A percentile compares a stretch with the other conserved stretches of the same genome.
phyloP scores from a whole-genome alignment of 768 basidiomycete species.

The Lactarius evosmus region DNA sequence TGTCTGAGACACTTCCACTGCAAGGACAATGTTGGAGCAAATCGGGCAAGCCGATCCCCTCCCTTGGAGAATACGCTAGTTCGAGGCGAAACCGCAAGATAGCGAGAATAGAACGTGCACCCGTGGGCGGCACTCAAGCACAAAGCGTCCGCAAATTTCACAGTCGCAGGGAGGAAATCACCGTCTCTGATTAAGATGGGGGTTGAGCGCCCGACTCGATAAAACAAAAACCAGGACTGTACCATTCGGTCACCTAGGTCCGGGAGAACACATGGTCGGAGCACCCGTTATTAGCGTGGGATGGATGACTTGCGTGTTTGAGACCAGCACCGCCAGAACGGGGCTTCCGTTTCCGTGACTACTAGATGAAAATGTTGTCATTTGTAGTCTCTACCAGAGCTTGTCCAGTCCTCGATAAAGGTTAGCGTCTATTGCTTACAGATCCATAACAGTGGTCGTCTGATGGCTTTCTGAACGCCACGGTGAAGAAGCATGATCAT shows the following conservation, averaged over 20 bases:
- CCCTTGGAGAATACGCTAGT: not conserved
- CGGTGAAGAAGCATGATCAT: not conserved
- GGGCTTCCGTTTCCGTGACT: not conserved
- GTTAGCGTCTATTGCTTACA: not conserved
- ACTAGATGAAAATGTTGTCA: not conserved
- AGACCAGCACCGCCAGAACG: not conserved
- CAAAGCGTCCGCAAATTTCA: not conserved
- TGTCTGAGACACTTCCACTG: not conserved
- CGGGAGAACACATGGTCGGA: not conserved
- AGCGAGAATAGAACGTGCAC: conserved; percentile 5
- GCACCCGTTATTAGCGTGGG: conserved; percentile 9
- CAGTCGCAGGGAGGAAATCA: not conserved
- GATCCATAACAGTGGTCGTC: not conserved
- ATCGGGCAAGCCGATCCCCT: not conserved
- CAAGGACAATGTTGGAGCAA: not conserved
- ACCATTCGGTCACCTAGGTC: not conserved
- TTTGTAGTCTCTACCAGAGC: not conserved
- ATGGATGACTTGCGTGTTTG: not conserved
- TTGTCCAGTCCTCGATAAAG: not conserved
- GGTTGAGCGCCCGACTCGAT: not conserved
- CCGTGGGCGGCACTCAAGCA: not conserved
- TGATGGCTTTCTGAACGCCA: not conserved
- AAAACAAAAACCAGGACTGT: not conserved
- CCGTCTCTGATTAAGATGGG: not conserved
- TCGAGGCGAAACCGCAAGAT: not conserved